Conservation (phyloP, 1,139 yeast genomes). For the Yamadazyma dendronema region DNA sequence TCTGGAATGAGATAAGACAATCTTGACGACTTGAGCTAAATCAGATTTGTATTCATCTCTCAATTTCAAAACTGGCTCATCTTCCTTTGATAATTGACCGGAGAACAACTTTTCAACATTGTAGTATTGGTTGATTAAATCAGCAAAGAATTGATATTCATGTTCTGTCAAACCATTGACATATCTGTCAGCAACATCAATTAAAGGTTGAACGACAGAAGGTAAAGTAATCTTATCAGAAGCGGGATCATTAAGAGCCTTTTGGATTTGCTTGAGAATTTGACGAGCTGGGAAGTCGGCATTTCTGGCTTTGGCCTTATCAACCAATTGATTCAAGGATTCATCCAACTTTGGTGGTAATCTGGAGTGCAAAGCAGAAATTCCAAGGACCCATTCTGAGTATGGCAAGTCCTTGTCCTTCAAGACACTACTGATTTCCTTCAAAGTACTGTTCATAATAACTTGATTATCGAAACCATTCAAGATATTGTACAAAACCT, state of each 20-base stretch:
- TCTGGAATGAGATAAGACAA: constrained; percentile 85
- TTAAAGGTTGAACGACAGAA: constrained; percentile 69
- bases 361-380: constrained; percentile 90
- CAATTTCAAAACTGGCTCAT: constrained; percentile 77
- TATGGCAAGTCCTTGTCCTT: constrained; percentile 82
- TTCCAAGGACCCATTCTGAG: constrained; percentile 85
- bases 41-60: constrained; percentile 86
- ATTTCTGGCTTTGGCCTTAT: constrained; percentile 62
- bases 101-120: constrained; percentile 75
- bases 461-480: constrained; percentile 95
- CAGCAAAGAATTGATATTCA: constrained; percentile 73
- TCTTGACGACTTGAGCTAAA: constrained; percentile 66
- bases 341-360: constrained; percentile 76
- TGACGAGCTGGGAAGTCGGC: constrained; percentile 95
- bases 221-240: constrained; percentile 46
- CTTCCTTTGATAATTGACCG: constrained; percentile 74
- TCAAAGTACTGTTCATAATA: constrained; percentile 80
- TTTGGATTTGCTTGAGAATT: constrained; percentile 57
- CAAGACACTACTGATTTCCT: constrained; percentile 67
- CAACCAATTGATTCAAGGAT: constrained; percentile 61
- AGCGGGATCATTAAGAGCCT: constrained; percentile 50
- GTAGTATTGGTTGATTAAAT: constrained; percentile 68
- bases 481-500: constrained; percentile 72
- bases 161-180: constrained; percentile 77
- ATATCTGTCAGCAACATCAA: constrained; percentile 68